These are phyloP conservation scores for Tuber magnatum DNA, from an alignment of 495 filamentous ascomycete species.

Conservation along the genomic window DNA sequence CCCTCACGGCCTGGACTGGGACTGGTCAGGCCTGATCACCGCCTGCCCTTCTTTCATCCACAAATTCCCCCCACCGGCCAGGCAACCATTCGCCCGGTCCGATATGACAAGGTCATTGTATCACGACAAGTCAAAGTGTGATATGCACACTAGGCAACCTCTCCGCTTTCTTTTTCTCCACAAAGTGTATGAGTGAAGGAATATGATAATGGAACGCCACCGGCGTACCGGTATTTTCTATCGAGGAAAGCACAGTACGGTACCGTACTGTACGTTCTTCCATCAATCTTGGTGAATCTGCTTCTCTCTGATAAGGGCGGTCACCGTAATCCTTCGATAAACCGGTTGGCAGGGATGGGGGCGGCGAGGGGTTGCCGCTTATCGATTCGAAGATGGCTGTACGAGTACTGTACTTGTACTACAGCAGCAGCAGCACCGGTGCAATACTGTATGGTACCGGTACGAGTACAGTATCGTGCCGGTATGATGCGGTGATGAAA, in stretches of 20 bases:
- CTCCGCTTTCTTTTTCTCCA: neutral
- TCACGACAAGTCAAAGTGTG: neutral
- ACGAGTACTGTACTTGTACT: no score
- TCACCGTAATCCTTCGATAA: neutral
- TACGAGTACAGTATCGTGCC: neutral
- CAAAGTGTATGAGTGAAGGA: neutral
- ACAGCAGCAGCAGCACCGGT: neutral
- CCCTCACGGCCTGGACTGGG: neutral
- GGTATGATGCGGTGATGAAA: neutral
- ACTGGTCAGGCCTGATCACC: neutral
- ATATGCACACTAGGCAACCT: neutral
- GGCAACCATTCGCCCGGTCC: neutral
- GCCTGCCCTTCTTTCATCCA: neutral
- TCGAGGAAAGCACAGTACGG: no score
- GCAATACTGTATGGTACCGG: neutral
- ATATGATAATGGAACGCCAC: neutral
- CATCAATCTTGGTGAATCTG: neutral
- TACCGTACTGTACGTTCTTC: neutral
- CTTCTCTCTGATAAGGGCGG: neutral
- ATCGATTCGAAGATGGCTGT: neutral
- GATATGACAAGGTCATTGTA: slow-evolving; percentile 4
- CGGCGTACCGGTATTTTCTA: neutral
- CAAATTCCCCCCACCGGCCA: neutral
- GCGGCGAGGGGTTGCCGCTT: neutral
- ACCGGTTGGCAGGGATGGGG: neutral